phyloP scores from a whole-genome alignment of 371 early-diverging fungal species.

The Globomyces sp. region DNA sequence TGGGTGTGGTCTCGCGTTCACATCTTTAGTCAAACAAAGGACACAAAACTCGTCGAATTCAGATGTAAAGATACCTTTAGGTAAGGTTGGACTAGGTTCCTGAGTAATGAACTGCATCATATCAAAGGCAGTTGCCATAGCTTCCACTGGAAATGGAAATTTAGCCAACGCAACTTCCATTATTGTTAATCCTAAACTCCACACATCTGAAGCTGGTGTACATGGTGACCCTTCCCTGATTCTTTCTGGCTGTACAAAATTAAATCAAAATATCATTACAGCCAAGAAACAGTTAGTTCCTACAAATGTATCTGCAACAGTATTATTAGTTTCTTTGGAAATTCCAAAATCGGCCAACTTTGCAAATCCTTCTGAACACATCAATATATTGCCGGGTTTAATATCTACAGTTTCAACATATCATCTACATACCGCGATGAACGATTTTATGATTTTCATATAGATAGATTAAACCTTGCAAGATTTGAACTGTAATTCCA shows the following conservation, averaged over 20 bases:
- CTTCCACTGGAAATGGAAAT: constrained; percentile 64
- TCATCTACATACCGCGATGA: constrained; percentile 56
- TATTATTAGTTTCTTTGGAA: constrained; percentile 78
- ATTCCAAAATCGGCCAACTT: constrained; percentile 95
- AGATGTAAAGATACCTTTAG: constrained; percentile 61
- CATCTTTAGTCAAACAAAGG: constrained; percentile 71
- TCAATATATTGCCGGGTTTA: constrained; percentile 88
- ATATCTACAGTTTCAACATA: constrained; percentile 42
- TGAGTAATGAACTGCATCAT: constrained; percentile 84
- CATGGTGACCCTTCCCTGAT: constrained; percentile 77
- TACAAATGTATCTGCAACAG: constrained; percentile 87
- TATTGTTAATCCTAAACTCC: constrained; percentile 90
- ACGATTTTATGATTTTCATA: constrained; percentile 81
- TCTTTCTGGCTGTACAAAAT: constrained; percentile 74
- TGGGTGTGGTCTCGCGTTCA: constrained; percentile 64
- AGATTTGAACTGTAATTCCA: constrained; percentile 58
- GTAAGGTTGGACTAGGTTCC: constrained; percentile 78
- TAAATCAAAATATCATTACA: constrained; percentile 46
- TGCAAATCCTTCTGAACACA: constrained; percentile 76
- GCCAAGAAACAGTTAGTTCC: constrained; percentile 95
- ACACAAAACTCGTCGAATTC: constrained; percentile 66
- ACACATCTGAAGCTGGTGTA: constrained; percentile 88
- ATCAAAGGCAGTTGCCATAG: constrained; percentile 74
- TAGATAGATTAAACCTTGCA: constrained; percentile 77
- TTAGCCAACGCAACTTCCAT: constrained; percentile 84